Evolutionary conservation across 192 early-diverging fungal species (phyloP), one percentile per base, ranked within the genome.

Genomic region (Pilaira anomala): DNA sequence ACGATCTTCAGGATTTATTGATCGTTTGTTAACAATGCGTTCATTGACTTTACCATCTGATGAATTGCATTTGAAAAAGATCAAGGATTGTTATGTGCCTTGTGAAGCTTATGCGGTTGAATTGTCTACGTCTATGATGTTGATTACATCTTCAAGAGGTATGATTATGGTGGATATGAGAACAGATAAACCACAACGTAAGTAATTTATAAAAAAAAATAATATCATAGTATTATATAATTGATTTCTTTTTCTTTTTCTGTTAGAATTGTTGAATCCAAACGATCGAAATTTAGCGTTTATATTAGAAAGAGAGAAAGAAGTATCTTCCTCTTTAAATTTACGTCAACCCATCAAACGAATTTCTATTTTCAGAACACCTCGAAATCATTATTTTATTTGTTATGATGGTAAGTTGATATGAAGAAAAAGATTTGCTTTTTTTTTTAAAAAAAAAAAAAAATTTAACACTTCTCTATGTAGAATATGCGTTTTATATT

Each of bases 71-170:
- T 81, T 72, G 72, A 80, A 68, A 51, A 75, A 72, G 46, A 82
- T 87, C 75, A 81, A 93, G 80, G 93, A 98, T 68, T 91, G 92
- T 68, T 98, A 96, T 65, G 89, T 97, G 69, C 94, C 94, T 16
- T 80, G 88, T 30, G 94, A 97, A 80, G 83, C 89, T 16, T 87
- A 79, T 44, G 89, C 88, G 14, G 76, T 98, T 60, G 87, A 95
- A 65, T 89, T 93, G 50, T 76, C 94, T 57, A 83, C 84, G 9
- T 90, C 86, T 19, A 92, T 87, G 42, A 78, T 98, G 42, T 90
- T 88, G 69, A 89, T 98, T 3, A 93, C 92, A 16, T 93, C 91
- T 71, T 78, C 82, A 21, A 90, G 90, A 62, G 96, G 96, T 3
- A 93, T 98, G 65, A 94, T 96, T 69, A 78, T 98, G 60, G 91